Conservation (phyloP, 176 grass and related monocot species). For the Tillandsia leiboldiana region DNA sequence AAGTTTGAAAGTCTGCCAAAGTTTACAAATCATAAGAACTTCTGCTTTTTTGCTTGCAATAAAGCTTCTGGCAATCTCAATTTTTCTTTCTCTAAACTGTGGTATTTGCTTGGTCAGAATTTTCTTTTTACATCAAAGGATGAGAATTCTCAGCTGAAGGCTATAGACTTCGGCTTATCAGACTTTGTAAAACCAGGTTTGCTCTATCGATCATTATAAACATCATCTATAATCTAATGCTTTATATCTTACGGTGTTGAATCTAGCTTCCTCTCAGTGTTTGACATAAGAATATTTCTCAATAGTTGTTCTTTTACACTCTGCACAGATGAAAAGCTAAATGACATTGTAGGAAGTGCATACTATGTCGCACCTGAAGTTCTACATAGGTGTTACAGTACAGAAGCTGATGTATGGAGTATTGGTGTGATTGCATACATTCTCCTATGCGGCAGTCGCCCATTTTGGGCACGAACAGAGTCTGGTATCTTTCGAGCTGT, state of each 20-base stretch:
- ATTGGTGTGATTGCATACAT: conserved; percentile 86
- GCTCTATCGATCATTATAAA: background rate
- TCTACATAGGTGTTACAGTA: conserved; percentile 70
- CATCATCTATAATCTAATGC: background rate
- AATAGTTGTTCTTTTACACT: conserved; percentile 12
- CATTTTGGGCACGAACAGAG: conserved; percentile 81
- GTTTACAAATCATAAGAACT: background rate
- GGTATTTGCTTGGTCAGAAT: conserved; percentile 42
- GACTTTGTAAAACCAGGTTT: conserved; percentile 86
- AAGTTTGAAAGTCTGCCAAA: no score
- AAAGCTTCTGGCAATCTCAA: background rate
- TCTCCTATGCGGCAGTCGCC: conserved; percentile 71
- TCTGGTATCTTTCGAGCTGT: conserved; percentile 79
- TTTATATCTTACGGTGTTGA: conserved; percentile 1
- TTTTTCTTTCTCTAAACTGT: conserved; percentile 14
- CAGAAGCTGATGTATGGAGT: conserved; percentile 86
- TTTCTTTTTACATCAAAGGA: conserved; percentile 80
- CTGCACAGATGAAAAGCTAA: conserved; percentile 63
- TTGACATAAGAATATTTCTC: background rate
- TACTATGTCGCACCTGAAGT: conserved; percentile 34
- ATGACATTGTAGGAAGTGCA: conserved; percentile 35
- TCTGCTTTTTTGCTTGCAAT: background rate
- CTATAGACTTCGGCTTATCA: conserved; percentile 74
- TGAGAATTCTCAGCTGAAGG: conserved; percentile 63
- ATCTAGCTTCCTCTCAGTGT: conserved; percentile 2